phyloP scores from a whole-genome alignment of 140 eudicot genomes.

The Anethum foeniculum region DNA sequence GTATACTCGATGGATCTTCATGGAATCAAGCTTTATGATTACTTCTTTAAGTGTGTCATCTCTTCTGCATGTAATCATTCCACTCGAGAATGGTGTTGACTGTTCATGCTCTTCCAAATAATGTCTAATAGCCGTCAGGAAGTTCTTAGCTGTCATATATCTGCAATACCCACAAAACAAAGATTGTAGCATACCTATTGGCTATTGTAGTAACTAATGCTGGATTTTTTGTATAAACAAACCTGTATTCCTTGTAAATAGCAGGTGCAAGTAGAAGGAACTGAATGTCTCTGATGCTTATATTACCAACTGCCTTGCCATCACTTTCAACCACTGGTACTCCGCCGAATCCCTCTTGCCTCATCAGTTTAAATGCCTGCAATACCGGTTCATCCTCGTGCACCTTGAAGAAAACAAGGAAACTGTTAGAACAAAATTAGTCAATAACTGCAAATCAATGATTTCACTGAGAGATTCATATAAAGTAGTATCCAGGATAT shows the following conservation, averaged over 20 bases:
- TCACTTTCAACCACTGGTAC: slow-evolving; percentile 64
- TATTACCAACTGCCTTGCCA: slow-evolving; percentile 62
- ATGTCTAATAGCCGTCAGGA: slow-evolving; percentile 55
- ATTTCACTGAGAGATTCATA: not conserved
- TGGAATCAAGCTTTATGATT: slow-evolving; percentile 60
- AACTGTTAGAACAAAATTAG: not conserved
- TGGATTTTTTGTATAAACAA: not conserved
- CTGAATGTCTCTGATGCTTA: slow-evolving; percentile 82
- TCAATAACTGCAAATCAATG: not conserved
- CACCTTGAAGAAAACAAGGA: slow-evolving; percentile 16
- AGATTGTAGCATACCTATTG: not conserved
- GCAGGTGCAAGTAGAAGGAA: slow-evolving; percentile 76
- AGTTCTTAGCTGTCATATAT: slow-evolving; percentile 80
- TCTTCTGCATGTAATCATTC: slow-evolving; percentile 63
- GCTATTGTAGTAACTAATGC: slow-evolving; percentile 4
- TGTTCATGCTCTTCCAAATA: slow-evolving; percentile 41
- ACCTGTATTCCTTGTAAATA: slow-evolving; percentile 77
- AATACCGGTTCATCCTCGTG: slow-evolving; percentile 80
- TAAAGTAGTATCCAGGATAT: not conserved
- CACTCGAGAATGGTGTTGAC: slow-evolving; percentile 37
- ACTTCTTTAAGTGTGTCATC: slow-evolving; percentile 62
- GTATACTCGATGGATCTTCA: slow-evolving; percentile 73
- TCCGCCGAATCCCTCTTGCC: slow-evolving; percentile 77
- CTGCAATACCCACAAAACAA: slow-evolving; percentile 26
- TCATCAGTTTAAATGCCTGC: slow-evolving; percentile 81